Evolutionary conservation across 2,329 filamentous ascomycete species (phyloP).

Genomic region (Pyrenochaeta sp.): DNA sequence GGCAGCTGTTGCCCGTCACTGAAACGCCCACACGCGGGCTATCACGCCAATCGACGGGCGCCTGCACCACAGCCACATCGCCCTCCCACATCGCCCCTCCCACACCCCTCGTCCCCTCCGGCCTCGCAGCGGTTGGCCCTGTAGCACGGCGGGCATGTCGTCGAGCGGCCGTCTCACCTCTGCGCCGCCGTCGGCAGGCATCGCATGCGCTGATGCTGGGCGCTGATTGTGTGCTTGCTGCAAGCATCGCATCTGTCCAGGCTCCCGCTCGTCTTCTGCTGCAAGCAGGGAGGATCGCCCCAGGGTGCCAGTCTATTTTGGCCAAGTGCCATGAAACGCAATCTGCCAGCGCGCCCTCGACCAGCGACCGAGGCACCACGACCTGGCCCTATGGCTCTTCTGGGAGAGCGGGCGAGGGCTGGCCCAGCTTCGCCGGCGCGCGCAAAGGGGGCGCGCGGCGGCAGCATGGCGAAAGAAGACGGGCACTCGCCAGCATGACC

Average conservation of each 20-base stretch:
- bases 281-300: conserved; percentile 45
- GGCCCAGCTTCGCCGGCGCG: neutral
- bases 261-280: conserved; percentile 38
- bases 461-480: neutral
- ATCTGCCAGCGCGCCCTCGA: conserved; percentile 20
- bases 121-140: conserved; percentile 4
- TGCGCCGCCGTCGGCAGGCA: conserved; percentile 5
- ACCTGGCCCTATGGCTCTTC: conserved; percentile 6
- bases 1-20: conserved; percentile 13
- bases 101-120: neutral
- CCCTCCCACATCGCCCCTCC: too few species aligned
- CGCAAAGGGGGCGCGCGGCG: conserved; percentile 3
- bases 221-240: conserved; percentile 18
- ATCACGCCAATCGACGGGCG: conserved; percentile 21
- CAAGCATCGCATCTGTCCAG: conserved; percentile 30
- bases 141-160: neutral
- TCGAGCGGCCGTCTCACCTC: conserved; percentile 3
- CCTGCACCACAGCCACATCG: conserved; percentile 3
- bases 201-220: conserved; percentile 2
- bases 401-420: neutral
- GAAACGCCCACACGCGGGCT: conserved; percentile 21
- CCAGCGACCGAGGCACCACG: conserved; percentile 19
- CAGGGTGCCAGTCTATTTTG: conserved; percentile 40
- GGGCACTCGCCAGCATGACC: conserved; percentile 7
- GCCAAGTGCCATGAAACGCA: conserved; percentile 46